A percentile compares a stretch with the other conserved stretches of the same genome.
Evolutionary conservation across 179 eudicot genomes (phyloP).

Genomic region (Drosera spatulata): DNA sequence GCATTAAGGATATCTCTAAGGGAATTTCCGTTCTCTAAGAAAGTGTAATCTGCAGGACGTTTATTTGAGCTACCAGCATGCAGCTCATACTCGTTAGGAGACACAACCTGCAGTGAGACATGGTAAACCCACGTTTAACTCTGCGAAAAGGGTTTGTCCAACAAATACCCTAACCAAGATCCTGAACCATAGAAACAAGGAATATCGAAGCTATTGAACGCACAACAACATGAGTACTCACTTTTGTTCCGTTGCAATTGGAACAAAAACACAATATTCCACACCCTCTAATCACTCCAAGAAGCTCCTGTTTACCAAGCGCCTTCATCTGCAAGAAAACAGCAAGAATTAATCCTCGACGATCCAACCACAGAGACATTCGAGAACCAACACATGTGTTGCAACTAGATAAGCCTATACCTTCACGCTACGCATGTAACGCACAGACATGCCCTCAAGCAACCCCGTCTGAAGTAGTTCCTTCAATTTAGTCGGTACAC

Average conservation of each 20-base stretch:
- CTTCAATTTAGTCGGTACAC: slow-evolving; percentile 21
- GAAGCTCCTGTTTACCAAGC: slow-evolving; percentile 23
- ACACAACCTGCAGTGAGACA: slow-evolving; percentile 42
- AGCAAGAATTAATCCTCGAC: not conserved
- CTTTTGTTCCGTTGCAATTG: slow-evolving; percentile 40
- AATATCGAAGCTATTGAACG: too few relatives aligned
- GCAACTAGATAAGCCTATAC: slow-evolving; percentile 5
- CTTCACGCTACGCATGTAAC: slow-evolving; percentile 27
- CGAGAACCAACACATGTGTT: not conserved
- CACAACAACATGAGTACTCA: slow-evolving; percentile 17
- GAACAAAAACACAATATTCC: slow-evolving; percentile 57
- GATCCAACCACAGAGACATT: too few relatives aligned
- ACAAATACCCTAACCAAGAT: too few relatives aligned
- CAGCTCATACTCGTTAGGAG: slow-evolving; percentile 58
- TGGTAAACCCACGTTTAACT: too few relatives aligned
- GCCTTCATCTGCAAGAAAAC: slow-evolving; percentile 19
- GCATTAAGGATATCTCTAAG: slow-evolving; percentile 55
- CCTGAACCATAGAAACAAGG: too few relatives aligned
- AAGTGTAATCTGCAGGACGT: slow-evolving; percentile 74
- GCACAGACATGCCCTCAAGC: slow-evolving; percentile 27
- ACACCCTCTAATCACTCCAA: slow-evolving; percentile 44
- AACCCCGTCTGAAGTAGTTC: slow-evolving; percentile 38
- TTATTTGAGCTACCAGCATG: slow-evolving; percentile 78
- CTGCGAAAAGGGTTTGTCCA: too few relatives aligned
- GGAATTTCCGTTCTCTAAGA: slow-evolving; percentile 59